Conservation (phyloP, 2,329 filamentous ascomycete genomes). For the Sarocladium brachiariae region DNA sequence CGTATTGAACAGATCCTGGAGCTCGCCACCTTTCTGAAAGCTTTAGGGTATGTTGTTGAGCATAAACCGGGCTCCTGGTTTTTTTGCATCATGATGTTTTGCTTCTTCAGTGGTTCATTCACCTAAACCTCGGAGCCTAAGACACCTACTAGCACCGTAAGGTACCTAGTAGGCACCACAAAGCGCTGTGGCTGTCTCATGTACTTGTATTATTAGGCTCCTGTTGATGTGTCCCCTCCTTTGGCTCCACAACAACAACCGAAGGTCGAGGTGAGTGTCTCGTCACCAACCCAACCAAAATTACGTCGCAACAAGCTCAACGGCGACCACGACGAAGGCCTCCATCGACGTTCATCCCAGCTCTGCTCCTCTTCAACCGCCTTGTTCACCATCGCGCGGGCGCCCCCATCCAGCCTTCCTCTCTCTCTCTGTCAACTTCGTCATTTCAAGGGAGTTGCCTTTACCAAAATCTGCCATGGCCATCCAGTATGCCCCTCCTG, state of each 20-base stretch:
- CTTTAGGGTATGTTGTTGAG: too few species aligned
- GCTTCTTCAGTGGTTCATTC: too few species aligned
- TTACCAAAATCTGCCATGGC: conserved; percentile 29
- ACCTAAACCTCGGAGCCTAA: too few species aligned
- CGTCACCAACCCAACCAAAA: conserved; percentile 19
- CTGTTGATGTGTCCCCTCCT: conserved; percentile 6
- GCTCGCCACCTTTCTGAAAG: too few species aligned
- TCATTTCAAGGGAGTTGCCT: conserved; percentile 10
- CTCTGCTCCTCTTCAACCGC: conserved; percentile 10
- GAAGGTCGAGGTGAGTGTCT: conserved; percentile 8
- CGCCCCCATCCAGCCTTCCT: conserved; percentile 11
- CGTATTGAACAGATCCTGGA: too few species aligned
- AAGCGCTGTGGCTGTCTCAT: too few species aligned
- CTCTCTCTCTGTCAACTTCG: conserved; percentile 13
- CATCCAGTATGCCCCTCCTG: conserved; percentile 32
- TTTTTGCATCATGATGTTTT: too few species aligned
- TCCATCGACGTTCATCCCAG: conserved; percentile 11
- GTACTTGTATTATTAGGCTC: too few species aligned
- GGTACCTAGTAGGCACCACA: too few species aligned
- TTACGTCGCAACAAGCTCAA: conserved; percentile 20
- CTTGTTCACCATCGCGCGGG: conserved; percentile 1
- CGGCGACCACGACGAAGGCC: conserved; percentile 12
- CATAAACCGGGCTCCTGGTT: too few species aligned
- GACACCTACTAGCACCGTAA: too few species aligned
- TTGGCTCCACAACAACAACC: not conserved